Evolutionary conservation across 169 alveolate genomes (phyloP).

Genomic region (Pseudocohnilembus persalinus): DNA sequence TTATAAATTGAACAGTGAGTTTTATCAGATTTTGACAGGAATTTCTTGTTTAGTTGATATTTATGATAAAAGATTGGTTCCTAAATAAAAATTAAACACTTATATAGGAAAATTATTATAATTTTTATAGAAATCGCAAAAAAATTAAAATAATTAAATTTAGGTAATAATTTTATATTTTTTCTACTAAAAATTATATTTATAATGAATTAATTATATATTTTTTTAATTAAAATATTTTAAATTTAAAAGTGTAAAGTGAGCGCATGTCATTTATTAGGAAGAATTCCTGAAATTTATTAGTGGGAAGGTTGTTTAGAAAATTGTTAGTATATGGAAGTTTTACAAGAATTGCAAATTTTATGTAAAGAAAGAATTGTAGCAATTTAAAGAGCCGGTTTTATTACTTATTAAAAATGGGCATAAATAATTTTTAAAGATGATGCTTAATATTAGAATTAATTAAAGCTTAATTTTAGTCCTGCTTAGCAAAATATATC

Average conservation of each 20-base stretch:
- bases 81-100: neutral
- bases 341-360: neutral
- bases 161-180: neutral
- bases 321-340: neutral
- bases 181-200: too few relatives aligned
- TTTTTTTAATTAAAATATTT: too few relatives aligned
- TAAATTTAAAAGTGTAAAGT: neutral
- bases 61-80: neutral
- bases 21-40: neutral
- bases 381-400: neutral
- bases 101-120: too few relatives aligned
- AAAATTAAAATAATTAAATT: too few relatives aligned
- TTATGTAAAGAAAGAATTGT: neutral
- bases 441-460: neutral
- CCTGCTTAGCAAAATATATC: too few relatives aligned
- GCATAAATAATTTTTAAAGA: neutral
- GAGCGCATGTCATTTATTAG: neutral
- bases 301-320: neutral
- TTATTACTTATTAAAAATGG: neutral
- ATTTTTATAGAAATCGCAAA: neutral
- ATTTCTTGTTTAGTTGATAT: neutral
- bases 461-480: too few relatives aligned
- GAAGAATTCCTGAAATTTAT: neutral
- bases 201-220: too few relatives aligned
- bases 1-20: neutral